Base-by-base conservation (phyloP, 306 rosid genomes). In the Ceratonia siliqua region DNA sequence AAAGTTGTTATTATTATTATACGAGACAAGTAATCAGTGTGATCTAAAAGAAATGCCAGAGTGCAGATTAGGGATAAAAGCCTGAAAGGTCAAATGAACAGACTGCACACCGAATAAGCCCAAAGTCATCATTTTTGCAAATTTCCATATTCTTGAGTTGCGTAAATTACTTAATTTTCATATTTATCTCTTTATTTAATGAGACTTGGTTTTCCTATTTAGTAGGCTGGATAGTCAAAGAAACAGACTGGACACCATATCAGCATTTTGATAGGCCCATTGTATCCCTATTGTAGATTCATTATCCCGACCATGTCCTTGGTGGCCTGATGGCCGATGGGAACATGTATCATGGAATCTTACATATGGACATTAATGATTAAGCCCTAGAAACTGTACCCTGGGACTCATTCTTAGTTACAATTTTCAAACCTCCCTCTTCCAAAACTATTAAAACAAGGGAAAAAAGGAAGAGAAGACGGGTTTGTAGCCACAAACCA, bases 241-340 rank as follows among this genome's bases (percentile, higher is more conserved):
- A 59, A 76, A 83, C 84, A 76, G 87, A 83, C 86, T 64, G 83
- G 86, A 75, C 76, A 72, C 78, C 87, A 73, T 35, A 58, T 25
- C 55, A 17, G 68, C 35, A 70, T 50, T 59, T 2, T 27, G 1
- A 43, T 13, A 0, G 57, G 57, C 39, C 62, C 41, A 75, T 18
- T 45, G 5, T 55, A 20, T 33, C 85, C 81, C 69, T 39, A 21
- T 32, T 75, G 24, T 41, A 2, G 1, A 18, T 33, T 69, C 13
- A 21, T n/a, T 14, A 63, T 45, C 61, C 61, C 41, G 18, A 62
- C 1, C 21, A 36, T 41, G 38, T 28, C 74, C 62, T 27, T 28
- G 15, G 41, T n/a, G 66, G 67, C 6, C 17, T 2, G 17, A 8
- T 12, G 43, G 14, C 2, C 1, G 25, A 3, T 15, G 59, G 11